Evolutionary conservation across 177 flowering plant species (phyloP).

Genomic region (Vitis hybrid): DNA sequence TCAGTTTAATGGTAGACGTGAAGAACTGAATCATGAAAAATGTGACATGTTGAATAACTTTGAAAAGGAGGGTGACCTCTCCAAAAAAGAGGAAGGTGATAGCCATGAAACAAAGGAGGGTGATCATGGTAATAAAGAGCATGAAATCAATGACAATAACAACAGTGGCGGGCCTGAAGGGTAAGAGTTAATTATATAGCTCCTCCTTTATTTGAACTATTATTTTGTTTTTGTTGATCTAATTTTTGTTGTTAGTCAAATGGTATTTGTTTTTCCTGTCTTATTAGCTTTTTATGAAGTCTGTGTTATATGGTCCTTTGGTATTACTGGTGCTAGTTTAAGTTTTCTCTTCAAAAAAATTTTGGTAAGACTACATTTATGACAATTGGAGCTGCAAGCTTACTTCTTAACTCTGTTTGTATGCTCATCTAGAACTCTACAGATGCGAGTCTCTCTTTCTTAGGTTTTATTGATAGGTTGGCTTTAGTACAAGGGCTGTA

Average conservation of each 20-base stretch:
- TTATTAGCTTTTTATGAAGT: neutral
- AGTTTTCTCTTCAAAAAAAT: too few relatives aligned
- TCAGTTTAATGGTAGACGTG: slow-evolving; percentile 16
- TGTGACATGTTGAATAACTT: slow-evolving; percentile 3
- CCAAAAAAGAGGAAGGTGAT: too few relatives aligned
- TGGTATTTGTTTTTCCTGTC: neutral
- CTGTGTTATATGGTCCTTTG: too few relatives aligned
- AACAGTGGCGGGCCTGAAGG: slow-evolving; percentile 12
- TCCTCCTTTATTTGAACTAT: neutral
- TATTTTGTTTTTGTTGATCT: neutral
- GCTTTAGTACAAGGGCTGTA: too few relatives aligned
- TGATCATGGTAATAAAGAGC: slow-evolving; percentile 5
- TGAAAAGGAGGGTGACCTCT: slow-evolving; percentile 15
- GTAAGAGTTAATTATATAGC: slow-evolving; percentile 10
- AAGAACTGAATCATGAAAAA: slow-evolving; percentile 11
- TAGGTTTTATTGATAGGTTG: too few relatives aligned
- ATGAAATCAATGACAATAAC: neutral
- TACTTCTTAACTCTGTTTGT: too few relatives aligned
- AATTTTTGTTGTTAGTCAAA: neutral
- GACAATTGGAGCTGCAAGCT: too few relatives aligned
- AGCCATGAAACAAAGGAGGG: too few relatives aligned
- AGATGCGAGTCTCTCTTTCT: too few relatives aligned
- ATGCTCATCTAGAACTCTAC: too few relatives aligned
- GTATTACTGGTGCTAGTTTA: too few relatives aligned
- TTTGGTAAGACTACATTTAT: too few relatives aligned